These are phyloP conservation scores for Hippophae tibetana DNA, from an alignment of 306 rosid genomes.

Conservation along the genomic window DNA sequence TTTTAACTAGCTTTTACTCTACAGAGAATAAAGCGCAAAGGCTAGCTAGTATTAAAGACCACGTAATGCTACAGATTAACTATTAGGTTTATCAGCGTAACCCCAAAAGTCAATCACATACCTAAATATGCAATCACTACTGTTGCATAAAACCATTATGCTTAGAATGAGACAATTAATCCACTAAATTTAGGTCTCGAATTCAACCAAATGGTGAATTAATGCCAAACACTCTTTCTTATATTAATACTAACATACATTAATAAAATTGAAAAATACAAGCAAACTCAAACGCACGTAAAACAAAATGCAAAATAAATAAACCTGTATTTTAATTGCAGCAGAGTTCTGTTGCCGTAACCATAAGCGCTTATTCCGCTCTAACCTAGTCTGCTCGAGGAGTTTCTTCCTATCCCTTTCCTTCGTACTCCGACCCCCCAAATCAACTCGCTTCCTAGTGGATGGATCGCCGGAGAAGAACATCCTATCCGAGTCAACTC, in stretches of 20 bases:
- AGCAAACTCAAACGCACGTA: not conserved
- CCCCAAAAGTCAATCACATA: too few relatives aligned
- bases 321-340: conserved; percentile 72
- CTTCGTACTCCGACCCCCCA: conserved; percentile 87
- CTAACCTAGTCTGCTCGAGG: conserved; percentile 79
- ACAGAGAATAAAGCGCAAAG: too few relatives aligned
- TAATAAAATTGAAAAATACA: not conserved
- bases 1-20: too few relatives aligned
- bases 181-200: not conserved
- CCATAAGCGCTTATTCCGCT: conserved; percentile 62
- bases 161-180: too few relatives aligned
- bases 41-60: too few relatives aligned
- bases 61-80: too few relatives aligned
- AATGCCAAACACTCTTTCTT: not conserved
- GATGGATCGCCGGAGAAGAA: conserved; percentile 93
- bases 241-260: not conserved
- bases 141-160: too few relatives aligned
- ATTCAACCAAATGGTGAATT: not conserved
- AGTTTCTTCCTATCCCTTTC: conserved; percentile 87
- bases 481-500: conserved; percentile 31
- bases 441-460: conserved; percentile 85
- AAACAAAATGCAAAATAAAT: not conserved
- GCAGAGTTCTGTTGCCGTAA: conserved; percentile 63
- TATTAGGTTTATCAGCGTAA: too few relatives aligned
- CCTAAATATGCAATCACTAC: too few relatives aligned